phyloP scores from a whole-genome alignment of 306 rosid species.

The Fagus crenata region DNA sequence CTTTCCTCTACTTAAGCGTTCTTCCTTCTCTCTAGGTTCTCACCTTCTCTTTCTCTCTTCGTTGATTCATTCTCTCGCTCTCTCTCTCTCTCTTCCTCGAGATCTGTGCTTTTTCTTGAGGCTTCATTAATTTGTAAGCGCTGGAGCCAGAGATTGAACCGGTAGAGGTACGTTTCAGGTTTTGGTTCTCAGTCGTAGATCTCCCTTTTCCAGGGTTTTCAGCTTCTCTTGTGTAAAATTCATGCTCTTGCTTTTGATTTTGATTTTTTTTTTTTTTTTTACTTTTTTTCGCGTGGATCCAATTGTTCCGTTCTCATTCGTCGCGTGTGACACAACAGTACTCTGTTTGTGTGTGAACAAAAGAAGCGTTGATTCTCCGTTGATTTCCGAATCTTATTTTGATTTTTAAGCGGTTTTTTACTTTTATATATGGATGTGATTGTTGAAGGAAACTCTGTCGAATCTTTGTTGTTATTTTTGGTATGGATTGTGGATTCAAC shows the following conservation, averaged over 20 bases:
- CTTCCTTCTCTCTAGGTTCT: slow-evolving; percentile 6
- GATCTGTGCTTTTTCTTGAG: slow-evolving; percentile 39
- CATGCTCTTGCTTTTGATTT: slow-evolving; percentile 13
- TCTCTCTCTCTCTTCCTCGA: slow-evolving; percentile 19
- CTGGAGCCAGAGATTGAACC: background rate
- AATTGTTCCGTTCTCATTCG: slow-evolving; percentile 2
- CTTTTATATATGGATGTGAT: background rate
- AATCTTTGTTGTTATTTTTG: background rate
- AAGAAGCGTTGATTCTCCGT: background rate
- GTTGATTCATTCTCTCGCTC: background rate
- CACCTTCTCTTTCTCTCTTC: background rate
- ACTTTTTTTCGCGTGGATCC: slow-evolving; percentile 22
- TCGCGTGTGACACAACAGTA: background rate
- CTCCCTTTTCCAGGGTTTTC: slow-evolving; percentile 20
- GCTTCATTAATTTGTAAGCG: background rate
- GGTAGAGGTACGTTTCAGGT: slow-evolving; percentile 37
- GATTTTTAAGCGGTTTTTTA: background rate
- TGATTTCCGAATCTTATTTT: background rate
- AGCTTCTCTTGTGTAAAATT: slow-evolving; percentile 10
- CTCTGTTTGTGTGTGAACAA: background rate
- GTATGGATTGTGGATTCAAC: no score
- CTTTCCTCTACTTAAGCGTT: slow-evolving; percentile 45
- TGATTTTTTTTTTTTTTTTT: background rate
- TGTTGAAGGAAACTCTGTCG: slow-evolving; percentile 24
- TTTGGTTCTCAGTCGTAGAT: slow-evolving; percentile 19